A percentile compares a stretch with the other conserved stretches of the same genome.
These are phyloP conservation scores for Phytopythium chamaehyphon DNA, from an alignment of 352 stramenopile genomes.

Conservation along the genomic window DNA sequence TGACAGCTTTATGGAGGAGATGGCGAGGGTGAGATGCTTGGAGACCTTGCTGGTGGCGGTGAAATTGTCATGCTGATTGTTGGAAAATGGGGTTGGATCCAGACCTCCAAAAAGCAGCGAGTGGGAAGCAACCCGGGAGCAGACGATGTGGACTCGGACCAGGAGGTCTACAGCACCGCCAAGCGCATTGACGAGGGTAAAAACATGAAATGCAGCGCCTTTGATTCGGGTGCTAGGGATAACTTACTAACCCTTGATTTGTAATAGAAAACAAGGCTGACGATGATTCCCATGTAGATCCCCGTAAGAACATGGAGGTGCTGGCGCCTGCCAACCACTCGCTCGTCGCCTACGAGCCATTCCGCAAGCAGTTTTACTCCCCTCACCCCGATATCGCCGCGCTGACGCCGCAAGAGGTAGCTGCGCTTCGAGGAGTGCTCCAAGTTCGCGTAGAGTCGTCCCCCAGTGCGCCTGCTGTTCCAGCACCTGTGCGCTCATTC, in stretches of 20 bases:
- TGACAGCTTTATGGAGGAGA: conserved; percentile 27
- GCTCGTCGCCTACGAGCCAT: conserved; percentile 72
- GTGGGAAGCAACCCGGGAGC: conserved; percentile 1
- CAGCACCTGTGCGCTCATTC: conserved; percentile 71
- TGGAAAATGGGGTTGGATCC: neutral
- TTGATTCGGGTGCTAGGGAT: too few relatives aligned
- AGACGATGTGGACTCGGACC: conserved; percentile 45
- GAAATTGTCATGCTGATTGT: neutral
- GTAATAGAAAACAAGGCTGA: neutral
- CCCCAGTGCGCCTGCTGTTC: conserved; percentile 14
- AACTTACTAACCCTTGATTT: neutral
- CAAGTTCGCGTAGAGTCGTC: conserved; percentile 42
- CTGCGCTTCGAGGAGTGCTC: conserved; percentile 40
- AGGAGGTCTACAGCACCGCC: conserved; percentile 71
- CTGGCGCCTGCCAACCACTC: conserved; percentile 69
- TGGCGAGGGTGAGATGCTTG: conserved; percentile 28
- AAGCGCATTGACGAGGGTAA: conserved; percentile 36
- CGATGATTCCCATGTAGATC: conserved; percentile 19
- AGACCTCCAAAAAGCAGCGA: conserved; percentile 39
- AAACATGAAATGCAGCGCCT: neutral
- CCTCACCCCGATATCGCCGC: conserved; percentile 33
- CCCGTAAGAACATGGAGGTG: conserved; percentile 69
- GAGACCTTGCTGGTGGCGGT: neutral
- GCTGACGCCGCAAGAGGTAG: conserved; percentile 32
- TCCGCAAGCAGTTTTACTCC: conserved; percentile 78